These are phyloP conservation scores for Juncus effusus DNA, from an alignment of 176 grass and related monocot species.

Conservation along the genomic window DNA sequence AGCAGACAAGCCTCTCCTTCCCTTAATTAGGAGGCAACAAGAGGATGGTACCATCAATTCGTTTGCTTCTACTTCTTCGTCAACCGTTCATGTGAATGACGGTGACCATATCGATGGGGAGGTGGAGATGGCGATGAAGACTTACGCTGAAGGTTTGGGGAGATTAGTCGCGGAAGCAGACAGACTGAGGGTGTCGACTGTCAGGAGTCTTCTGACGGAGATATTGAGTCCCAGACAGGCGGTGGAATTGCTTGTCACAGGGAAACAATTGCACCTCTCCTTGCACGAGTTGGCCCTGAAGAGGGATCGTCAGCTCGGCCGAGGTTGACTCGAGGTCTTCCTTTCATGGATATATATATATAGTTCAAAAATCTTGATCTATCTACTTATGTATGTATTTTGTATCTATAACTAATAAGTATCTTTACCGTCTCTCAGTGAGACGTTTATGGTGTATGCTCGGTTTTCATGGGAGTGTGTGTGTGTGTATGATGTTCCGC, in stretches of 20 bases:
- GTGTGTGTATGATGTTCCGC: background rate
- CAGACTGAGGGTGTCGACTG: slow-evolving; percentile 41
- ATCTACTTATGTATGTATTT: background rate
- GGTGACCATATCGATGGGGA: slow-evolving; percentile 10
- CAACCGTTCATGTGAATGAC: background rate
- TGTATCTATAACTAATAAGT: background rate
- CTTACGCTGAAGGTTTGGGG: slow-evolving; percentile 31
- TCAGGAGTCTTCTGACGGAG: slow-evolving; percentile 28
- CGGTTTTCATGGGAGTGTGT: background rate
- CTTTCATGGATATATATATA: no score
- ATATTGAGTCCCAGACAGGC: slow-evolving; percentile 61
- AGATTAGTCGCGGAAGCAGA: slow-evolving; percentile 55
- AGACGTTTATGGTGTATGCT: background rate
- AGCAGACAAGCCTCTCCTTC: slow-evolving; percentile 62
- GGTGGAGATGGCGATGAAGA: slow-evolving; percentile 42
- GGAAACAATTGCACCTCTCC: slow-evolving; percentile 61
- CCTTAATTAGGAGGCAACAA: slow-evolving; percentile 35
- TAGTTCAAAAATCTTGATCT: background rate
- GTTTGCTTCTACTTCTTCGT: background rate
- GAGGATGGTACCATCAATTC: background rate
- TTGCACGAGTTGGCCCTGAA: slow-evolving; percentile 46
- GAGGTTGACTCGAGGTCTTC: background rate
- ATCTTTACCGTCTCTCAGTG: background rate
- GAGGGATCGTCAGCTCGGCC: slow-evolving; percentile 3
- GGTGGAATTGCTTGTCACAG: slow-evolving; percentile 48